Evolutionary conservation across 805 yeast genomes (phyloP), one percentile per base, ranked within the genome.

Genomic region (Candida cerambycidarum): DNA sequence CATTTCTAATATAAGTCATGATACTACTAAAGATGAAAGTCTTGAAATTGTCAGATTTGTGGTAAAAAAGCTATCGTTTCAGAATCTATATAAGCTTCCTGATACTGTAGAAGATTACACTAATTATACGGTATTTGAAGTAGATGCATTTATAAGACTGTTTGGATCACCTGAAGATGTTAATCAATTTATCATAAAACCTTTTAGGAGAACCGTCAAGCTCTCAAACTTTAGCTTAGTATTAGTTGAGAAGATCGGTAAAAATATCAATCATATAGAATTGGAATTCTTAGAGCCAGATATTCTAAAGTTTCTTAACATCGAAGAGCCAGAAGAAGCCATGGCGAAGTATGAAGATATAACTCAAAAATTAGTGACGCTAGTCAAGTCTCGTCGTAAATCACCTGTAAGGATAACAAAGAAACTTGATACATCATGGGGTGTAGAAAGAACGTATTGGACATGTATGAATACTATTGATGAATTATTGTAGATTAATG

Each of bases 151-250:
- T 17, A 25, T 62, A 3, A 32, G 24, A 10, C 29, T 27, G 32
- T 5, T 15, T 13, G 17, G 13, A n/a, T 57, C 57, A 3, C 37
- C 50, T 24, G 11, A 46, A 5, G 63, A 65, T 1, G 19, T 31
- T 16, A 37, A 43, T 11, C 52, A 55, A 11, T 53, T 63, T 16
- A 44, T 62, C 3, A 50, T 65, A 12, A 61, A 61, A 36, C 69
- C 67, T 2, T 61, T 44, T 28, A 49, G 51, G 8, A 48, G 68
- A 19, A 61, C 69, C 2, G 32, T 63, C 19, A 63, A 63, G 31
- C 43, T 58, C 1, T 50, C 59, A 1, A 46, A 44, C 15, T 57
- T 65, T 38, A 57, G 56, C 30, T 37, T 65, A 1, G 38, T 48
- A 7, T 41, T 64, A 9, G 27, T 43, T 7, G 56, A 54, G 29